Evolutionary conservation across 441 rosid genomes (phyloP), one percentile per base, ranked within the genome.

Genomic region (Sinapis alba): DNA sequence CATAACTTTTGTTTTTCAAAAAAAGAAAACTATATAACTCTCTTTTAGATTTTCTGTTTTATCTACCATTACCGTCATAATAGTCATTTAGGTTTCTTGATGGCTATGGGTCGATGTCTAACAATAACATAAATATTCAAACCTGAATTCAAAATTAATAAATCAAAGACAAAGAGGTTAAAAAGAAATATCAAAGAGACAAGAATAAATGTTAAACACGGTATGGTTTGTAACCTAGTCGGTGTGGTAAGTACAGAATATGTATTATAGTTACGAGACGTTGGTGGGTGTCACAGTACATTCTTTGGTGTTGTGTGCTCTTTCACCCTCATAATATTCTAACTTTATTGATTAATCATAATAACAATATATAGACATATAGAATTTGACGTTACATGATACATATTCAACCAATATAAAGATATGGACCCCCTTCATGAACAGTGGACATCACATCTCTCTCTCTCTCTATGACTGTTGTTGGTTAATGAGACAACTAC

Each of bases 401-500:
- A 57, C 20, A 64, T 60, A 47, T 58, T 65, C 67, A 58, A 65
- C 59, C 38, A 59, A 59, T 58, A 72, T 70, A 72, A 78, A 28
- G 50, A 58, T 62, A 73, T 78, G 81, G 81, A 73, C 71, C 81
- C 81, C 57, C 32, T 68, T 50, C 7, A 36, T 71, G 80, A 77
- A 66, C 77, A 65, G 64, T 73, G 68, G 58, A 63, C 75, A 69
- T 73, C 75, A 73, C 75, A 63, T 68, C 71, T 64, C 74, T 73
- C 69, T 36, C 69, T 36, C 43, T 72, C 77, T 73, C 74, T 71
- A 19, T 24, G 74, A 62, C 62, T 78, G 77, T 78, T 78, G 75
- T 78, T 73, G 78, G 78, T 78, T 78, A 78, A 78, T 78, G 82
- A 78, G 82, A 78, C 82, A 78, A 74, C 82, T 57, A 78, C 82